Evolutionary conservation across 2,329 filamentous ascomycete genomes (phyloP).

Genomic region (Aureobasidium sp.): DNA sequence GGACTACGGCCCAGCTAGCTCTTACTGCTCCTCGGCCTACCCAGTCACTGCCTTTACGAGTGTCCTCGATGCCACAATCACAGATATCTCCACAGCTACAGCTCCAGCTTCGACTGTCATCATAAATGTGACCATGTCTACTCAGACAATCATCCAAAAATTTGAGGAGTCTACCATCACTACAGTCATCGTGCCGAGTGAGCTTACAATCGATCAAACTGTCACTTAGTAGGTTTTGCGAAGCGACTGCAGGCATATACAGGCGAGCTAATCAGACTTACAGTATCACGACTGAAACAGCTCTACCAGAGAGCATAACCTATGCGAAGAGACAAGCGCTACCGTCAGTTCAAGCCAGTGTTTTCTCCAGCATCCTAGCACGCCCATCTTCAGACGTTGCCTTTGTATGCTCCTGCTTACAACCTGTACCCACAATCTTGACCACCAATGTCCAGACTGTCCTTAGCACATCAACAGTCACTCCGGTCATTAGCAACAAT

Average conservation of each 20-base stretch:
- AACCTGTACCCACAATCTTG: not conserved
- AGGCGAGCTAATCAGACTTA: too few relatives aligned
- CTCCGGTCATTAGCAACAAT: not conserved
- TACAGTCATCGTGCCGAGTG: too few relatives aligned
- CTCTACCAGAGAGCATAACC: not conserved
- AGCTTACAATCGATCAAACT: too few relatives aligned
- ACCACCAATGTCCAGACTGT: not conserved
- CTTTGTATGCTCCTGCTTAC: not conserved
- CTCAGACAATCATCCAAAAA: not conserved
- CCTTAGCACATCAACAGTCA: not conserved
- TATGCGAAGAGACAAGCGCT: too few relatives aligned
- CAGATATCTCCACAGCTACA: not conserved
- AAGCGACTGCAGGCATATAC: too few relatives aligned
- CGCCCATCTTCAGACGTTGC: not conserved
- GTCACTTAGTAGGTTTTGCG: too few relatives aligned
- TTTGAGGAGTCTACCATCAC: not conserved
- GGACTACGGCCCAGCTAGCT: not conserved
- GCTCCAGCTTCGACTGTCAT: not conserved
- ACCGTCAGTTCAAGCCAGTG: not conserved
- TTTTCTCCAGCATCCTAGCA: not conserved
- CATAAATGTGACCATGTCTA: not conserved
- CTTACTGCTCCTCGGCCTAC: not conserved
- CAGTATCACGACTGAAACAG: too few relatives aligned
- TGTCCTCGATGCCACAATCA: not conserved
- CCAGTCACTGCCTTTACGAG: not conserved